These are phyloP conservation scores for Serendipita vermifera DNA, from an alignment of 768 basidiomycete species.

Conservation along the genomic window DNA sequence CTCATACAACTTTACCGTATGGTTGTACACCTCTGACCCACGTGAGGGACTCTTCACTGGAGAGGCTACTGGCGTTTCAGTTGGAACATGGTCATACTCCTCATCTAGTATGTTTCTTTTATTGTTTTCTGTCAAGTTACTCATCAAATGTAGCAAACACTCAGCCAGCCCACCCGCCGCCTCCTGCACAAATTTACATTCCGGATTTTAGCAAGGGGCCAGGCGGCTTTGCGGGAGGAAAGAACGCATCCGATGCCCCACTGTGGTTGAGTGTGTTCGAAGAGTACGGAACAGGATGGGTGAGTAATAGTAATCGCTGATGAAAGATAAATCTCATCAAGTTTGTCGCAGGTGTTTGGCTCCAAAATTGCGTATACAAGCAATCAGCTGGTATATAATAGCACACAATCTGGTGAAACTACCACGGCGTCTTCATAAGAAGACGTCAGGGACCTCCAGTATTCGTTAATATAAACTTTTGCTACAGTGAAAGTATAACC, in stretches of 20 bases:
- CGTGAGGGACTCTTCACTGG: constrained; percentile 20
- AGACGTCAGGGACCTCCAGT: neutral
- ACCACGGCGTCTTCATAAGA: neutral
- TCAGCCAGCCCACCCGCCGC: neutral
- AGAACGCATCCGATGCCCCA: neutral
- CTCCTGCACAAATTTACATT: neutral
- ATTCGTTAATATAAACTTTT: neutral
- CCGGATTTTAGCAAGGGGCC: constrained; percentile 1
- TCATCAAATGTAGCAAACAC: neutral
- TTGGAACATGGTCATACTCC: constrained; percentile 29
- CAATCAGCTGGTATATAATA: constrained; percentile 4
- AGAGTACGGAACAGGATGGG: neutral
- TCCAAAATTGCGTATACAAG: neutral
- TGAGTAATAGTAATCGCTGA: neutral
- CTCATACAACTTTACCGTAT: constrained; percentile 32
- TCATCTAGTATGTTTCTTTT: neutral
- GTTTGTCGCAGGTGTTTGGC: neutral
- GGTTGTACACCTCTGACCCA: constrained; percentile 25
- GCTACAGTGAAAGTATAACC: neutral
- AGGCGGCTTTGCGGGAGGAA: neutral
- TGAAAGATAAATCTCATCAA: neutral
- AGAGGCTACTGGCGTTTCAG: constrained; percentile 30
- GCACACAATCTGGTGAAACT: neutral
- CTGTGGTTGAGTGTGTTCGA: neutral
- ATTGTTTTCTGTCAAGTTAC: neutral